Percentiles rank a stretch among this genome's conserved stretches.
phyloP scores from a whole-genome alignment of 345 rosid genomes.

The Psidium friedrichsthalianum region DNA sequence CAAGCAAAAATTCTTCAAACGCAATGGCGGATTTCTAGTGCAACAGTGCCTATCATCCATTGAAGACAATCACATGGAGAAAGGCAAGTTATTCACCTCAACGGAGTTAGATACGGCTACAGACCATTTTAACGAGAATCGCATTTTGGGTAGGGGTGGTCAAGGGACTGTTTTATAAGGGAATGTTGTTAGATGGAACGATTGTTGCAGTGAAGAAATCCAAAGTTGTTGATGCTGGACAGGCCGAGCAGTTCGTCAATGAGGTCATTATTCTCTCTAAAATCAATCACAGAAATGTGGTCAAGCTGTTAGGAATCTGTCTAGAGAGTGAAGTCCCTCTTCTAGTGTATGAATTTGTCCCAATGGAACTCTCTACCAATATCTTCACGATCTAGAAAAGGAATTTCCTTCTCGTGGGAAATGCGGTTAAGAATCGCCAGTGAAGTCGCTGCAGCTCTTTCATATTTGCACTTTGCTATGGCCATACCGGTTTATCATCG shows the following conservation, averaged over 20 bases:
- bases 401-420: background rate
- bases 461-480: slow-evolving; percentile 4
- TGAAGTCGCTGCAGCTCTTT: background rate
- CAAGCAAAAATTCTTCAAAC: background rate
- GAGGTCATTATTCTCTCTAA: background rate
- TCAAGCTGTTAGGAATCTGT: fast-evolving
- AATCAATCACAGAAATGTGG: background rate
- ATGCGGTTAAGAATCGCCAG: background rate
- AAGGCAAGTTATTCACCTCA: background rate
- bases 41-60: background rate
- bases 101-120: background rate
- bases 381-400: background rate
- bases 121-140: background rate
- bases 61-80: background rate
- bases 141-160: background rate
- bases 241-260: background rate
- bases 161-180: background rate
- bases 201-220: background rate
- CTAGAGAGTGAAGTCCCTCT: background rate
- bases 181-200: background rate
- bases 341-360: background rate
- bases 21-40: background rate
- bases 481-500: slow-evolving; percentile 8
- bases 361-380: background rate
- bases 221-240: background rate